A percentile compares a stretch with the other conserved stretches of the same genome.
These are phyloP conservation scores for Asterella californica DNA, from an alignment of 225 moss, liverwort and hornwort species.

Conservation along the genomic window DNA sequence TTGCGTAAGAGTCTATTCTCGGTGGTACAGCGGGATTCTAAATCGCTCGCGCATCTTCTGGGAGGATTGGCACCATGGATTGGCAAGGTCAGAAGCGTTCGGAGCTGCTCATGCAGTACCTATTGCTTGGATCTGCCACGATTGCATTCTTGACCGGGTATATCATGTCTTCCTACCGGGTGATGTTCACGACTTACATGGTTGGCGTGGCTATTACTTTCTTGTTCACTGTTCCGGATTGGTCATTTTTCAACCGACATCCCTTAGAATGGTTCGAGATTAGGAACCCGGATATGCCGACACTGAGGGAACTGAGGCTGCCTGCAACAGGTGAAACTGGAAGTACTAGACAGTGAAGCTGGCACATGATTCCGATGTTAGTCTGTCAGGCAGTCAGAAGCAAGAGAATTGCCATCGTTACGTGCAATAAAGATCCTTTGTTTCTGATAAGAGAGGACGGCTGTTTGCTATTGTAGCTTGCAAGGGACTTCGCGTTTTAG, in stretches of 20 bases:
- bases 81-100: conserved; percentile 90
- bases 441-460: too few species aligned
- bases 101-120: conserved; percentile 90
- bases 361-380: too few species aligned
- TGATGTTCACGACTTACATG: conserved; percentile 71
- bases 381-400: too few species aligned
- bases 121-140: conserved; percentile 57
- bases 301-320: conserved; percentile 41
- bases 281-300: conserved; percentile 50
- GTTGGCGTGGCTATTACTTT: conserved; percentile 64
- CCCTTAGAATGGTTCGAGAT: conserved; percentile 71
- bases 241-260: conserved; percentile 70
- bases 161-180: conserved; percentile 56
- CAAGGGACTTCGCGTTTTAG: too few species aligned
- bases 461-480: too few species aligned
- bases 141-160: conserved; percentile 61
- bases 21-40: too few species aligned
- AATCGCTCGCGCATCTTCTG: too few species aligned
- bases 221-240: conserved; percentile 66
- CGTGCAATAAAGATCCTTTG: too few species aligned
- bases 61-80: conserved; percentile 51
- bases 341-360: conserved; percentile 37
- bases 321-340: too few species aligned
- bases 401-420: too few species aligned
- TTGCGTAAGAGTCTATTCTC: too few species aligned